Evolutionary conservation across 2,329 filamentous ascomycete species (phyloP).

Genomic region (Calonectria montana): DNA sequence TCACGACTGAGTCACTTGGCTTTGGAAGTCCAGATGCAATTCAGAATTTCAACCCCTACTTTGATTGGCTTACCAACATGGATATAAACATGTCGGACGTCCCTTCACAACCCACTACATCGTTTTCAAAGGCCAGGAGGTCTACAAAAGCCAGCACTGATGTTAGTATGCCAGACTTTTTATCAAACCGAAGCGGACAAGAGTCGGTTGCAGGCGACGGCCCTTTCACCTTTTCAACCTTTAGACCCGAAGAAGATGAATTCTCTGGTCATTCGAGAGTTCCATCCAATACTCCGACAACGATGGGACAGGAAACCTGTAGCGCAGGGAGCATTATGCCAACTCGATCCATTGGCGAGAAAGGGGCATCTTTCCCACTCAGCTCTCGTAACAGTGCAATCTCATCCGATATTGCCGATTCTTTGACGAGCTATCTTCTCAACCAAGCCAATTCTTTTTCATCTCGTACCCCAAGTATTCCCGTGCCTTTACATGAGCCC

Average conservation of each 20-base stretch:
- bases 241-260: slow-evolving; percentile 49
- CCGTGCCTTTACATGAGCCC: slow-evolving; percentile 50
- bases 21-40: slow-evolving; percentile 30
- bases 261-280: slow-evolving; percentile 46
- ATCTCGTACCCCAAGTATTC: slow-evolving; percentile 44
- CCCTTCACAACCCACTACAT: not conserved
- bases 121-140: slow-evolving; percentile 13
- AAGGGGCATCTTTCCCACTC: slow-evolving; percentile 34
- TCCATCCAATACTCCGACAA: slow-evolving; percentile 57
- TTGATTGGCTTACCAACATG: slow-evolving; percentile 43
- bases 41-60: slow-evolving; percentile 39
- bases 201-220: slow-evolving; percentile 18
- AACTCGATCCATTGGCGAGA: not conserved
- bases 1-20: not conserved
- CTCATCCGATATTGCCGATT: slow-evolving; percentile 52
- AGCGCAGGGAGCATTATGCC: slow-evolving; percentile 33
- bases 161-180: slow-evolving; percentile 57
- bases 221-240: slow-evolving; percentile 27
- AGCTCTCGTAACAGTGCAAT: slow-evolving; percentile 31
- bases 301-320: slow-evolving; percentile 24
- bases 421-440: slow-evolving; percentile 60
- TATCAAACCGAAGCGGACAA: slow-evolving; percentile 24
- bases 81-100: slow-evolving; percentile 27
- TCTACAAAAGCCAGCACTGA: slow-evolving; percentile 51
- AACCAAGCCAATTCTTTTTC: slow-evolving; percentile 58